These are phyloP conservation scores for Candida khao-thaluensis DNA, from an alignment of 805 yeast species.

Conservation along the genomic window DNA sequence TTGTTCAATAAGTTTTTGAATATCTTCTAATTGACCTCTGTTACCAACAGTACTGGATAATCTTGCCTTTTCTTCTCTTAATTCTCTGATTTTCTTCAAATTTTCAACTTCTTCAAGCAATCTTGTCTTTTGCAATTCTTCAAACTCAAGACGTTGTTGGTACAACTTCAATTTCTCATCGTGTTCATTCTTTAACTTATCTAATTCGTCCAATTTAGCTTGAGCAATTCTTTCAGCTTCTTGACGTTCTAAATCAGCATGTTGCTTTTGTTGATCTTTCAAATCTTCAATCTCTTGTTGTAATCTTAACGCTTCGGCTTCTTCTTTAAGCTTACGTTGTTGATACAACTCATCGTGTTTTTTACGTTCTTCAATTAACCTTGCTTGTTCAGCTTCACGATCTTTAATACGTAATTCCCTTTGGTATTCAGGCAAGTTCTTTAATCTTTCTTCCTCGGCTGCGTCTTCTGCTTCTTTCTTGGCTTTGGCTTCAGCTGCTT, in stretches of 20 bases:
- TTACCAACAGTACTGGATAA: conserved; percentile 23
- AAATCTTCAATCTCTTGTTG: conserved; percentile 34
- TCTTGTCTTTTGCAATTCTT: conserved; percentile 38
- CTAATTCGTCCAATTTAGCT: conserved; percentile 31
- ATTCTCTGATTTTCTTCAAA: conserved; percentile 38
- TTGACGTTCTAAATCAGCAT: conserved; percentile 24
- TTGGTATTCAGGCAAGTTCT: conserved; percentile 25
- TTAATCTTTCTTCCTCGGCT: conserved; percentile 20
- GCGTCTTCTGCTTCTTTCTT: conserved; percentile 9
- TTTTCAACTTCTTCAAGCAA: conserved; percentile 40
- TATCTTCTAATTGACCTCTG: conserved; percentile 23
- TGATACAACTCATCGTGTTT: conserved; percentile 26
- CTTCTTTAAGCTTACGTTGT: conserved; percentile 25
- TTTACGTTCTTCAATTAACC: conserved; percentile 24
- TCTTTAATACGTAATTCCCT: conserved; percentile 24
- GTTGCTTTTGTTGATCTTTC: conserved; percentile 20
- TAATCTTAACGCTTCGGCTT: conserved; percentile 27
- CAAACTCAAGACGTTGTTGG: conserved; percentile 31
- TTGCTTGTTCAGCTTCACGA: conserved; percentile 27
- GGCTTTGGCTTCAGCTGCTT: conserved; percentile 17
- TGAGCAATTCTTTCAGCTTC: conserved; percentile 31
- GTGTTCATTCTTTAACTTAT: conserved; percentile 34
- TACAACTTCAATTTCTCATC: conserved; percentile 30
- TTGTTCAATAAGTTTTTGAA: conserved; percentile 30
- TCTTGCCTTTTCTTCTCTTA: conserved; percentile 38